Evolutionary conservation across 1,139 yeast species (phyloP).

Genomic region (Pneumocystis canis): DNA sequence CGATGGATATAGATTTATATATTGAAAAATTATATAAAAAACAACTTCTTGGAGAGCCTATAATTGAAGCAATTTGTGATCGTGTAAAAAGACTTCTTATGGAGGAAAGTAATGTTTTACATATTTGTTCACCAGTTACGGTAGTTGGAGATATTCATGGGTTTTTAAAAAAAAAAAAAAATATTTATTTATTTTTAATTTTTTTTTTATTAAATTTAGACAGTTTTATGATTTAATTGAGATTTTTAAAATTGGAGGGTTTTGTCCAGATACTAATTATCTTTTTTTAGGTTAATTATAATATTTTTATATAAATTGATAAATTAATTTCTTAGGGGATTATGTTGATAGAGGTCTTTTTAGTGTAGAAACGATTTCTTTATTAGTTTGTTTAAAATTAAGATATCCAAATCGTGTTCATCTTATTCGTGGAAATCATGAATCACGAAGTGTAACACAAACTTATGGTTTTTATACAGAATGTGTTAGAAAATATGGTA

Average conservation of each 20-base stretch:
- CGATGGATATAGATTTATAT: conserved; percentile 44
- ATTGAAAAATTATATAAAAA: conserved; percentile 48
- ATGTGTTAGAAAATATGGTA: conserved; percentile 79
- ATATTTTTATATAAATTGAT: neutral
- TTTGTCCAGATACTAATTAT: conserved; percentile 85
- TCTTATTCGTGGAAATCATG: conserved; percentile 86
- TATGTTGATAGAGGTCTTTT: conserved; percentile 82
- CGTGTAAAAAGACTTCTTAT: conserved; percentile 61
- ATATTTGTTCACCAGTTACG: conserved; percentile 72
- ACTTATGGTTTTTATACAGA: conserved; percentile 94
- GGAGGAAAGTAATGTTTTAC: conserved; percentile 73
- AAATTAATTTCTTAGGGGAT: conserved; percentile 34
- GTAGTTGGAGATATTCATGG: conserved; percentile 99
- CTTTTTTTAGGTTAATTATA: conserved; percentile 43
- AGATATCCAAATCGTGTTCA: conserved; percentile 74
- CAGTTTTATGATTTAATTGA: conserved; percentile 89
- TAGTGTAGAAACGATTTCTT: conserved; percentile 79
- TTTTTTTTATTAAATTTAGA: conserved; percentile 5
- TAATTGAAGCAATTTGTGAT: conserved; percentile 50
- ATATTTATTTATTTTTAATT: neutral
- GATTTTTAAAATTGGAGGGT: conserved; percentile 84
- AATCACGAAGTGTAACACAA: conserved; percentile 88
- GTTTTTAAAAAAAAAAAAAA: conserved; percentile 9
- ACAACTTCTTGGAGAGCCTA: conserved; percentile 53
- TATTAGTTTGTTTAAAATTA: conserved; percentile 68